These are phyloP conservation scores for Mucor sp. DNA, from an alignment of 371 early-diverging fungal species.

Conservation along the genomic window DNA sequence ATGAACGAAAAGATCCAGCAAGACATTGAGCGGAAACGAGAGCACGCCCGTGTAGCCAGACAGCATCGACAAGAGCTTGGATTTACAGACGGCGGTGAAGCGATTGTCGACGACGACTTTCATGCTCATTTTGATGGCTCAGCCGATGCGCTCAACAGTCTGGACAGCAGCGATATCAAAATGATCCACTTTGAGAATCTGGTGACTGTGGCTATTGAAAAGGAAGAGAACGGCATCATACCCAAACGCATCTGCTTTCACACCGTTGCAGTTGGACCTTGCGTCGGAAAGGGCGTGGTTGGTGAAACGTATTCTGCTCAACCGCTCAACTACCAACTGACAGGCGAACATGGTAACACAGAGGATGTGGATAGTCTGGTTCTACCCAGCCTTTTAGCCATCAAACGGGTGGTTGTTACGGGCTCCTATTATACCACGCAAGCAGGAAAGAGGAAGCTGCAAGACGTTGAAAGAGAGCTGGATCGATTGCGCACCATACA, in stretches of 20 bases:
- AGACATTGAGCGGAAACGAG: constrained; percentile 50
- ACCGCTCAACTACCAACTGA: constrained; percentile 37
- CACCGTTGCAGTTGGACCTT: constrained; percentile 44
- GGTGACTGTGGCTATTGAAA: constrained; percentile 47
- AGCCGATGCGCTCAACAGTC: constrained; percentile 7
- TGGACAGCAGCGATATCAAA: constrained; percentile 42
- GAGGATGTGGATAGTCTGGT: constrained; percentile 27
- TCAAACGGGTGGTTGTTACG: constrained; percentile 40
- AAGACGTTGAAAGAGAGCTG: constrained; percentile 64
- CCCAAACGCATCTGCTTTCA: constrained; percentile 38
- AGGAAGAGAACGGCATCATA: constrained; percentile 34
- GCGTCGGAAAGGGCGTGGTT: constrained; percentile 39
- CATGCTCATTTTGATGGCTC: constrained; percentile 18
- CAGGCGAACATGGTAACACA: constrained; percentile 9
- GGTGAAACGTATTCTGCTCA: constrained; percentile 46
- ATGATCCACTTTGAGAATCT: constrained; percentile 53
- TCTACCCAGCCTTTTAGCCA: constrained; percentile 37
- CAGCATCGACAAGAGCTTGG: constrained; percentile 37
- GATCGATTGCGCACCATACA: constrained; percentile 58
- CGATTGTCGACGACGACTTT: constrained; percentile 34
- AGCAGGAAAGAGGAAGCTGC: constrained; percentile 60
- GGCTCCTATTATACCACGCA: constrained; percentile 51
- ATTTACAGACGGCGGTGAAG: constrained; percentile 26
- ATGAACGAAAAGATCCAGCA: constrained; percentile 59
- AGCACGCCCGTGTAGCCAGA: constrained; percentile 41